A percentile compares a stretch with the other conserved stretches of the same genome.
phyloP scores from a whole-genome alignment of 2,329 filamentous ascomycete genomes.

The Byssoonygena ceratinophila region DNA sequence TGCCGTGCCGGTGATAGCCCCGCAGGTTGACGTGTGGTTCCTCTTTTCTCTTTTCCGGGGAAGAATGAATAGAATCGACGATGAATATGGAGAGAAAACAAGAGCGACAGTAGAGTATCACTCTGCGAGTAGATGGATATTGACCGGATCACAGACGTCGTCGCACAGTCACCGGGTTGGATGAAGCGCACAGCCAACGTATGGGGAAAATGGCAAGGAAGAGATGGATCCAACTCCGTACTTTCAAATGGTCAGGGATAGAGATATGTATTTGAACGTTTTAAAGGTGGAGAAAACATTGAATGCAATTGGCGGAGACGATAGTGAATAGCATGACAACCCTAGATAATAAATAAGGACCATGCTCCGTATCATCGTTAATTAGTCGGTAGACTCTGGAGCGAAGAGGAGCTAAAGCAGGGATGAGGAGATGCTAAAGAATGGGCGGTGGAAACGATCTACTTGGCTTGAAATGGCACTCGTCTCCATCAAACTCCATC shows the following conservation, averaged over 20 bases:
- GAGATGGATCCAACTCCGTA: slow-evolving; percentile 6
- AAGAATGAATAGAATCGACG: background rate
- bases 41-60: background rate
- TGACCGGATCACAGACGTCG: background rate
- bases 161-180: background rate
- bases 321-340: slow-evolving; percentile 6
- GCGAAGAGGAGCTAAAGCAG: slow-evolving; percentile 6
- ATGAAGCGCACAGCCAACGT: slow-evolving; percentile 1
- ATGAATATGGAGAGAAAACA: background rate
- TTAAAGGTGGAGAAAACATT: slow-evolving; percentile 10
- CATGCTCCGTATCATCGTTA: slow-evolving; percentile 8
- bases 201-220: slow-evolving; percentile 7
- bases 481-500: background rate
- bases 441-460: background rate
- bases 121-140: background rate
- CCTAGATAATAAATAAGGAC: slow-evolving; percentile 12
- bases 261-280: slow-evolving; percentile 12
- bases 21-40: background rate
- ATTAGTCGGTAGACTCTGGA: slow-evolving; percentile 1
- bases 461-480: background rate
- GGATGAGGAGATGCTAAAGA: background rate
- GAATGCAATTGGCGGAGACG: slow-evolving; percentile 6
- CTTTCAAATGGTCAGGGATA: slow-evolving; percentile 1
- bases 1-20: background rate
- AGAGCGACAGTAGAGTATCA: background rate